Evolutionary conservation across 495 filamentous ascomycete genomes (phyloP).

Genomic region (Penicillium verhagenii): DNA sequence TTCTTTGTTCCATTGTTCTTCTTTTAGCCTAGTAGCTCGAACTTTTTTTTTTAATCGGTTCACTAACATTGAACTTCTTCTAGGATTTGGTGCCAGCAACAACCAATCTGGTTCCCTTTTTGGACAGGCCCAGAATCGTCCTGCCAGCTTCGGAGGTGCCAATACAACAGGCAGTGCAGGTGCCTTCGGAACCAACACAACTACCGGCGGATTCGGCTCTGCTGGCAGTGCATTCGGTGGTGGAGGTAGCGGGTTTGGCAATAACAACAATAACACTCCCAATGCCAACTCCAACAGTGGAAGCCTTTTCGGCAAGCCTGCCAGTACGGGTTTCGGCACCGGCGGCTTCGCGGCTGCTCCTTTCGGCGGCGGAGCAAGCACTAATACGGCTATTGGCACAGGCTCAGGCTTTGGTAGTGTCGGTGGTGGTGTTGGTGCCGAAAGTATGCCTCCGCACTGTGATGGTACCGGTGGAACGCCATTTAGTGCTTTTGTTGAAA

Average conservation of each 20-base stretch:
- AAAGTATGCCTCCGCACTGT: constrained; percentile 43
- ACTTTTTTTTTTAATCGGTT: constrained; percentile 18
- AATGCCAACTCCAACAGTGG: constrained; percentile 27
- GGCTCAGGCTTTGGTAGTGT: constrained; percentile 18
- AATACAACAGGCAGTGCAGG: constrained; percentile 21
- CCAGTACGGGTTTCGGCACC: constrained; percentile 34
- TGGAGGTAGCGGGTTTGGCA: constrained; percentile 35
- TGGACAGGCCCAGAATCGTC: constrained; percentile 36
- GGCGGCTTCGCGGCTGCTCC: constrained; percentile 32
- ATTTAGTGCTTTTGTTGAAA: constrained; percentile 77
- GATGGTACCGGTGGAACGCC: constrained; percentile 71
- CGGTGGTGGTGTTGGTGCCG: constrained; percentile 47
- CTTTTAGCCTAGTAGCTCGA: background rate
- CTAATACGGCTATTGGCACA: constrained; percentile 5
- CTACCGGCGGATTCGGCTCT: constrained; percentile 35
- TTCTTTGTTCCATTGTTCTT: constrained; percentile 9
- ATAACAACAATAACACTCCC: constrained; percentile 40
- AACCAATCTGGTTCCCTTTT: constrained; percentile 38
- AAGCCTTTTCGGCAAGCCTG: constrained; percentile 50
- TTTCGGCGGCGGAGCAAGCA: too few species aligned
- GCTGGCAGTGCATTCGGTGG: constrained; percentile 23
- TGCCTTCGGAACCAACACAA: constrained; percentile 37
- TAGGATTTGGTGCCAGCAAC: constrained; percentile 41
- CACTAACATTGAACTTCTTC: constrained; percentile 18
- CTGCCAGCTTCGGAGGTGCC: constrained; percentile 50